Evolutionary conservation across 2,329 filamentous ascomycete species (phyloP).

Genomic region (Rutstroemia sp.): DNA sequence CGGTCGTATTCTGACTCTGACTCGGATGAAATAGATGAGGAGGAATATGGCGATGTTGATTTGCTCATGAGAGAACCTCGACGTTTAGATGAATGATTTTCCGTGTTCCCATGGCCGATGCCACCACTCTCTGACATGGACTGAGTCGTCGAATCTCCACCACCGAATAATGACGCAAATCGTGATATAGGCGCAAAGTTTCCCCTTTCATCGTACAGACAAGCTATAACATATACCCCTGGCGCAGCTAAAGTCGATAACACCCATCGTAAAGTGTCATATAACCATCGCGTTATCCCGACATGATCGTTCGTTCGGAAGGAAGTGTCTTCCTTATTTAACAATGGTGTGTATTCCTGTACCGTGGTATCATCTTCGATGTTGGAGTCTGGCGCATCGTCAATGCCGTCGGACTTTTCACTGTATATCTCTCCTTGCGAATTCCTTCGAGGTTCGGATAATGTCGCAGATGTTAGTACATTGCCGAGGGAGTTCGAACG

Average conservation of each 20-base stretch:
- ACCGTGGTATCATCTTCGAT: slow-evolving; percentile 21
- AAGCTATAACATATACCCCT: slow-evolving; percentile 73
- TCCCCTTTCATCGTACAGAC: slow-evolving; percentile 74
- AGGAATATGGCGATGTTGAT: slow-evolving; percentile 30
- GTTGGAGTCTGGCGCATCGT: slow-evolving; percentile 33
- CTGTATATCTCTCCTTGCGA: slow-evolving; percentile 33
- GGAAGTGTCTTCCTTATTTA: slow-evolving; percentile 35
- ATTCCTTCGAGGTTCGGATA: slow-evolving; percentile 22
- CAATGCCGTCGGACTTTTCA: slow-evolving; percentile 32
- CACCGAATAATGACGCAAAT: slow-evolving; percentile 47
- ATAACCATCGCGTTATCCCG: slow-evolving; percentile 64
- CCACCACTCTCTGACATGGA: slow-evolving; percentile 15
- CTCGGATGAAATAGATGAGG: slow-evolving; percentile 55
- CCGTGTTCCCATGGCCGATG: slow-evolving; percentile 12
- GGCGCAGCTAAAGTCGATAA: slow-evolving; percentile 73
- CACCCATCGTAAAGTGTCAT: slow-evolving; percentile 71
- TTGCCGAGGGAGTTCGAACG: slow-evolving; percentile 54
- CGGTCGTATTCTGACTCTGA: slow-evolving; percentile 52
- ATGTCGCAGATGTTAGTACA: slow-evolving; percentile 19
- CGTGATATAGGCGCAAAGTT: slow-evolving; percentile 72
- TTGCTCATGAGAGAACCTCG: slow-evolving; percentile 14
- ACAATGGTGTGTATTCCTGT: slow-evolving; percentile 65
- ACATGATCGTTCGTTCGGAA: slow-evolving; percentile 32
- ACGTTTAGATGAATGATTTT: slow-evolving; percentile 13
- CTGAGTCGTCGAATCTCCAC: slow-evolving; percentile 26